These are phyloP conservation scores for Cyclotella atomus DNA, from an alignment of 108 stramenopile genomes.

Conservation along the genomic window DNA sequence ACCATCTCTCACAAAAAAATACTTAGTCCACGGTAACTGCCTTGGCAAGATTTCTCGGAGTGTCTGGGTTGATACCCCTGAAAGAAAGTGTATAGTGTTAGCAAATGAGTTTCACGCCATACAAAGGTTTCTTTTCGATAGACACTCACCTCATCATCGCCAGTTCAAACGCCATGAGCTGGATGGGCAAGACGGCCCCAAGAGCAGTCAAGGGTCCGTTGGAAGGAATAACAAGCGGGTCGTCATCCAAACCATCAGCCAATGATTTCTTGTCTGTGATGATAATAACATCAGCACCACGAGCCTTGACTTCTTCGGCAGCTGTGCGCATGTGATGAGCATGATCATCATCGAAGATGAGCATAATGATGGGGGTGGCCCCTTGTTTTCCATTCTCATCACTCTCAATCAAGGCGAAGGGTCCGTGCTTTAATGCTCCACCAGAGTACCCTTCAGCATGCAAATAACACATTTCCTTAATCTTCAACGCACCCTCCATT, in stretches of 20 bases:
- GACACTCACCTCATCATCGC: too few species aligned
- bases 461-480: slow-evolving; percentile 99
- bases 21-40: slow-evolving; percentile 99
- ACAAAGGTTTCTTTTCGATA: too few species aligned
- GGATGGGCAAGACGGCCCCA: slow-evolving; percentile 93
- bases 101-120: too few species aligned
- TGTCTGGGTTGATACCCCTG: slow-evolving; percentile 97
- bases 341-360: slow-evolving; percentile 97
- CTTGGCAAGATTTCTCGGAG: slow-evolving; percentile 98
- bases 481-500: slow-evolving; percentile 97
- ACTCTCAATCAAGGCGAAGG: slow-evolving; percentile 94
- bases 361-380: slow-evolving; percentile 98
- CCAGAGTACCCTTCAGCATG: slow-evolving; percentile 99
- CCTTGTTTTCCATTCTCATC: slow-evolving; percentile 91
- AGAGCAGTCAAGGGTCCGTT: slow-evolving; percentile 97
- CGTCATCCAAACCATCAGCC: slow-evolving; percentile 86
- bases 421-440: slow-evolving; percentile 99
- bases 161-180: slow-evolving; percentile 98
- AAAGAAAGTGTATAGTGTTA: too few species aligned
- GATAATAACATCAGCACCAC: slow-evolving; percentile 94
- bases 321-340: slow-evolving; percentile 95
- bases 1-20: too few species aligned
- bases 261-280: slow-evolving; percentile 76
- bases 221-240: slow-evolving; percentile 94
- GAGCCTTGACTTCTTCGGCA: slow-evolving; percentile 95